These are phyloP conservation scores for Physcomitrellopsis africana DNA, from an alignment of 225 moss, liverwort and hornwort species.

Conservation along the genomic window DNA sequence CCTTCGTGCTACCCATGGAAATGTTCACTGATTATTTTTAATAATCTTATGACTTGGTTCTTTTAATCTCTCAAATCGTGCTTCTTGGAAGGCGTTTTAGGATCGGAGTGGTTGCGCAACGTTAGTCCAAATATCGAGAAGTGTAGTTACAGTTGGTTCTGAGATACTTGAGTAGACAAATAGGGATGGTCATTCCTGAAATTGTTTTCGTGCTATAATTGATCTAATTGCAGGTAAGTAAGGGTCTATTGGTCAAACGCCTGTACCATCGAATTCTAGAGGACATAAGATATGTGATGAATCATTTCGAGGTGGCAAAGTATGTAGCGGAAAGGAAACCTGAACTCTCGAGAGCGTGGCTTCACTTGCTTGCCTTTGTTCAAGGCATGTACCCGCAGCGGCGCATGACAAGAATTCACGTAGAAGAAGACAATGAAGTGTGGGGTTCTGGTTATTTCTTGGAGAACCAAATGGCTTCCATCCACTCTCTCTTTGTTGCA, in stretches of 20 bases:
- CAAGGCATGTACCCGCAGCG: slow-evolving; percentile 94
- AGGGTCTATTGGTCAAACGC: slow-evolving; percentile 66
- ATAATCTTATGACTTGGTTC: slow-evolving; percentile 10
- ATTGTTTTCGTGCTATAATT: slow-evolving; percentile 21
- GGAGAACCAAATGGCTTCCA: slow-evolving; percentile 81
- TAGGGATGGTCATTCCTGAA: slow-evolving; percentile 8
- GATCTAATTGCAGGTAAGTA: slow-evolving; percentile 74
- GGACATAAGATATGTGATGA: slow-evolving; percentile 96
- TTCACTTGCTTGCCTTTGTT: slow-evolving; percentile 85
- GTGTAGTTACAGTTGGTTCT: background rate
- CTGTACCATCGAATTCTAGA: slow-evolving; percentile 76
- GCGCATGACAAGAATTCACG: slow-evolving; percentile 78
- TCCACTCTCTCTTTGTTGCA: slow-evolving; percentile 73
- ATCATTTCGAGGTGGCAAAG: slow-evolving; percentile 83
- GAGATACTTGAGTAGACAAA: too few relatives aligned
- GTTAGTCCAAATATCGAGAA: slow-evolving; percentile 10
- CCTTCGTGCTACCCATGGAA: slow-evolving; percentile 16
- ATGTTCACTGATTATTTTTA: background rate
- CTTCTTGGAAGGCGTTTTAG: background rate
- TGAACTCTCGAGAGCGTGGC: slow-evolving; percentile 78
- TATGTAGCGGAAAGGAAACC: slow-evolving; percentile 75
- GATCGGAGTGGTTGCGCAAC: slow-evolving; percentile 10
- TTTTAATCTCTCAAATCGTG: slow-evolving; percentile 16
- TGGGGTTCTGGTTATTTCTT: slow-evolving; percentile 82
- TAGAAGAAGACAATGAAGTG: slow-evolving; percentile 95